Percentiles rank a stretch among this genome's conserved stretches.
phyloP scores from a whole-genome alignment of 1,284 basidiomycete genomes.

The Polyporus tsugae region DNA sequence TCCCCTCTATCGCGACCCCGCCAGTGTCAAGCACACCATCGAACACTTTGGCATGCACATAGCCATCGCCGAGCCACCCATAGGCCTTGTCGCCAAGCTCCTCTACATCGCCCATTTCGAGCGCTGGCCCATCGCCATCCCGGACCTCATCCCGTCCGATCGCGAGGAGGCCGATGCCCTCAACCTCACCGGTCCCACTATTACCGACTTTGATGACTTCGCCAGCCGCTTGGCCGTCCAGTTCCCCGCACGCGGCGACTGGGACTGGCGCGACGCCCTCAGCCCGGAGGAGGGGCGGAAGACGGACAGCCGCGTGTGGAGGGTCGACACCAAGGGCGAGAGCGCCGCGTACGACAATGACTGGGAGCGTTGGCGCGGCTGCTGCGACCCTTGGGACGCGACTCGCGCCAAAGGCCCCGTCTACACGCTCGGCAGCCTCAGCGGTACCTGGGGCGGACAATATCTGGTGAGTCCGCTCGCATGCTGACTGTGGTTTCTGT shows the following conservation, averaged over 20 bases:
- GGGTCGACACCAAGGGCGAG: conserved; percentile 34
- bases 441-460: conserved; percentile 68
- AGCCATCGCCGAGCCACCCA: conserved; percentile 55
- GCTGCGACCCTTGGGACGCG: conserved; percentile 51
- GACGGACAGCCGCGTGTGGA: conserved; percentile 39
- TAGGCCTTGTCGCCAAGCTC: conserved; percentile 66
- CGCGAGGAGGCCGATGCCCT: conserved; percentile 51
- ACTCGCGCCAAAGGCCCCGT: conserved; percentile 36
- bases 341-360: conserved; percentile 63
- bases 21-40: conserved; percentile 34
- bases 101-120: conserved; percentile 72
- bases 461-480: conserved; percentile 54
- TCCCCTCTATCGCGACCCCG: conserved; percentile 58
- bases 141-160: conserved; percentile 54
- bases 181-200: conserved; percentile 52
- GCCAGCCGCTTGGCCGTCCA: conserved; percentile 52
- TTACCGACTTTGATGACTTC: conserved; percentile 67
- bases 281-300: conserved; percentile 30
- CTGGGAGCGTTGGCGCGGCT: conserved; percentile 62
- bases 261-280: conserved; percentile 51
- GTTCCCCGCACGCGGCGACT: conserved; percentile 40
- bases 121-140: conserved; percentile 52
- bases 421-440: conserved; percentile 58
- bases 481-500: neutral
- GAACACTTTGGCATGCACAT: conserved; percentile 52